These are phyloP conservation scores for Aspergillus vadensis DNA, from an alignment of 2,329 filamentous ascomycete species.

Conservation along the genomic window DNA sequence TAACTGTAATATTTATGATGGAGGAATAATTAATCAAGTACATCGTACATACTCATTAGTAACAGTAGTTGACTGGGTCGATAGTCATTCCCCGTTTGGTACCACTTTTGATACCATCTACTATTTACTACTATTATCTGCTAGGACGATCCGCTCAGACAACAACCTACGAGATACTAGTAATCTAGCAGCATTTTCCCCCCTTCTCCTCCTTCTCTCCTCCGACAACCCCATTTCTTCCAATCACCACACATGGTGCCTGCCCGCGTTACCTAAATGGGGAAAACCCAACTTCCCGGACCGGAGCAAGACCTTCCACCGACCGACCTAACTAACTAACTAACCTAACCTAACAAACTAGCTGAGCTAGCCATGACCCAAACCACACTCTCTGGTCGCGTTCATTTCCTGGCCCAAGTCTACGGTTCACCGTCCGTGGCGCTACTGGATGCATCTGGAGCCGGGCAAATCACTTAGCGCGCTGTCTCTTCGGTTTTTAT, in stretches of 20 bases:
- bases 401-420: slow-evolving; percentile 17
- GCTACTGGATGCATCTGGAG: slow-evolving; percentile 8
- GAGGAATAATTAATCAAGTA: too few species aligned
- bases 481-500: neutral
- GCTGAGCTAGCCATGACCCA: neutral
- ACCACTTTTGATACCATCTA: neutral
- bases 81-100: neutral
- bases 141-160: too few species aligned
- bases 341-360: too few species aligned
- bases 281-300: neutral
- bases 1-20: too few species aligned
- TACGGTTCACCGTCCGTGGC: slow-evolving; percentile 21
- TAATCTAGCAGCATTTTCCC: neutral
- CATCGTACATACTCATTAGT: too few species aligned
- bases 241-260: neutral
- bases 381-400: slow-evolving; percentile 3
- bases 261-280: neutral
- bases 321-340: neutral
- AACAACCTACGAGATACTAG: neutral
- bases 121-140: too few species aligned
- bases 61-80: neutral
- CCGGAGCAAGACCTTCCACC: slow-evolving; percentile 4
- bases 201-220: too few species aligned
- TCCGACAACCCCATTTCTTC: neutral
- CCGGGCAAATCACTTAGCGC: slow-evolving; percentile 12